Base-by-base conservation (phyloP, 352 stramenopile genomes). In the Pythium aristosporum region DNA sequence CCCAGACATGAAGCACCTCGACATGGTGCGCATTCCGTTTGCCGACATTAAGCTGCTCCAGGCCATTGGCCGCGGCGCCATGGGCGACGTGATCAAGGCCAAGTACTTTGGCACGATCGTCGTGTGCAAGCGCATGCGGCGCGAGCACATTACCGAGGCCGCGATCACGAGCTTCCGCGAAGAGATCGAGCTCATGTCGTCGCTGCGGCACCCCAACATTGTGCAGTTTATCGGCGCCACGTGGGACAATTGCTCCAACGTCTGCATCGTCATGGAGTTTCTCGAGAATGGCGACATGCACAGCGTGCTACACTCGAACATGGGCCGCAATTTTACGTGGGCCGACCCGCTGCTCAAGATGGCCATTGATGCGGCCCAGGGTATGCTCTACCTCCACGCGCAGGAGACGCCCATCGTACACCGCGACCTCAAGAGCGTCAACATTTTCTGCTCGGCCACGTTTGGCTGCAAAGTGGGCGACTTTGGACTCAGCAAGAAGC, bases 251-350 rank as follows among this genome's bases (percentile, higher is more conserved):
- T 87, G 79, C 30, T 92, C 85, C 3, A 96, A 96, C 57, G 59
- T 96, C 50, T 96, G 87, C 42, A 94, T 96, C 54, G 80, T 96
- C 28, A 93, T 96, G 84, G 87, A 96, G 53, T 96, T 92, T 63
- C 52, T 96, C n/a, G 87, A 96, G 62, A 93, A 94, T 57, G 87
- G 87, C 20, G 87, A 96, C 58, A 88, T 96, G 81, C 87, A 96
- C 67, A 83, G 76, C 53, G 85, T 94, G 25, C 72, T 96, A 39
- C 85, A 96, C 66, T 92, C 84, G 37, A 80, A 70, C 15, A 73
- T 93, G n/a, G 85, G 85, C 11, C 82, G 85, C 34, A 84, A 81
- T 57, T 94, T 96, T 46, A 88, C 83, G 36, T 96, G 87, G 87
- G 72, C 80, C 30, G 87, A 96, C 60, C 87, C 87, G 20, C 52